These are phyloP conservation scores for Alternaria ethzedia DNA, from an alignment of 2,329 filamentous ascomycete species.

Conservation along the genomic window DNA sequence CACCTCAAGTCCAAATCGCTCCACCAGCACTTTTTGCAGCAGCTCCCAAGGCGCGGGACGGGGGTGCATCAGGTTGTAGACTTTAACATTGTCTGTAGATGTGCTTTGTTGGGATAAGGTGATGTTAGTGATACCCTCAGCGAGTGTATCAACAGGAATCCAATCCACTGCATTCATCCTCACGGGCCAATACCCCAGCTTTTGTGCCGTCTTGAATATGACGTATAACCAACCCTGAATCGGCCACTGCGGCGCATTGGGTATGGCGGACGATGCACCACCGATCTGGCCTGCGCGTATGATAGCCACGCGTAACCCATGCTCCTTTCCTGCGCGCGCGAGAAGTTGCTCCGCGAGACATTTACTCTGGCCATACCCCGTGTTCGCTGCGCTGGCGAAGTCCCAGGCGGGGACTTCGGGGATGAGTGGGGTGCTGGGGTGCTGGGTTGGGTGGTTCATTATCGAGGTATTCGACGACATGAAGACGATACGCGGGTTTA, in stretches of 20 bases:
- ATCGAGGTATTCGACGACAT: background rate
- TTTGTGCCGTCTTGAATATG: background rate
- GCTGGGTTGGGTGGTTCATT: background rate
- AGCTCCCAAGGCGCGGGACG: background rate
- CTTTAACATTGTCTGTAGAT: background rate
- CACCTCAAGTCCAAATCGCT: background rate
- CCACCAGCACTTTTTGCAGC: background rate
- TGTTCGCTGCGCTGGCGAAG: background rate
- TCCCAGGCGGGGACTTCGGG: background rate
- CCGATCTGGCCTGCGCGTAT: background rate
- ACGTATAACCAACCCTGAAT: background rate
- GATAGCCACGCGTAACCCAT: background rate
- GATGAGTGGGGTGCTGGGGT: background rate
- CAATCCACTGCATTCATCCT: slow-evolving; percentile 2
- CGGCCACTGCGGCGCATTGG: background rate
- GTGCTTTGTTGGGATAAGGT: background rate
- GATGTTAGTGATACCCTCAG: background rate
- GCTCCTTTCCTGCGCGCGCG: background rate
- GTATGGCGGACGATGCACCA: background rate
- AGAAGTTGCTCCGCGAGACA: background rate
- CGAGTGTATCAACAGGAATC: background rate
- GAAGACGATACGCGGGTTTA: background rate
- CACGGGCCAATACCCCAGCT: background rate
- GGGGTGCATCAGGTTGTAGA: slow-evolving; percentile 7
- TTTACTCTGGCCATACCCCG: background rate